Base-by-base conservation (phyloP, 768 basidiomycete species). In the Boletus eberwhitei region DNA sequence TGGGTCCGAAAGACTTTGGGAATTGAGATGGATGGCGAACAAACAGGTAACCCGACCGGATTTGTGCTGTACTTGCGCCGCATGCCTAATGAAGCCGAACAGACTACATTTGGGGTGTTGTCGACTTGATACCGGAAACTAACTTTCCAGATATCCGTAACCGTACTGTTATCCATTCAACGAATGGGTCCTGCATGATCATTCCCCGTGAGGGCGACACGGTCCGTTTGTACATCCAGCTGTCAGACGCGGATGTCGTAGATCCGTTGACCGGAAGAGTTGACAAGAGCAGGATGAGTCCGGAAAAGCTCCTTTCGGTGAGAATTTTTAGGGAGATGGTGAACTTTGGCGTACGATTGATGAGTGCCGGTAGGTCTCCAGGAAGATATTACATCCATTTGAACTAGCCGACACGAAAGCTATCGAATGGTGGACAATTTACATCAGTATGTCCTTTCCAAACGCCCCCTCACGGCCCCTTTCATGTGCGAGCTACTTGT, bases 61-160 rank as follows among this genome's bases (percentile, higher is more conserved):
- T n/a, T 34, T 48, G 12, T 45, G 17, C 5, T 44, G 11, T 31
- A 5, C 32, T 50, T 54, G 8, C 3, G 12, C 38, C 22, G 32
- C 8, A 29, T 32, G 17, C 12, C 39, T 55, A 12, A 58, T 39
- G 5, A 29, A 52, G 31, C 14, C n/a, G 17, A 43, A 78, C 75
- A 71, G 85, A 91, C 50, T 86, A 80, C 53, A 77, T 92, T 19
- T 93, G 91, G 91, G 91, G 91, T 3, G 90, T 93, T 4, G 71
- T 91, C 19, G 91, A 91, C 68, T 74, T 82, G 47, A 62, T 81
- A 24, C 85, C 85, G 0, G 78, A 84, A n/a, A 89, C 88, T 2
- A 74, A 90, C 63, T 88, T 90, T 55, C 90, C 90, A 0, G 88
- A 91, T 64, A 84, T 88, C 55, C 82, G 88, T 17, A 84, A 83